A percentile compares a stretch with the other conserved stretches of the same genome.
Evolutionary conservation across 2,329 filamentous ascomycete species (phyloP).

Genomic region (Macroventuria anomochaeta): DNA sequence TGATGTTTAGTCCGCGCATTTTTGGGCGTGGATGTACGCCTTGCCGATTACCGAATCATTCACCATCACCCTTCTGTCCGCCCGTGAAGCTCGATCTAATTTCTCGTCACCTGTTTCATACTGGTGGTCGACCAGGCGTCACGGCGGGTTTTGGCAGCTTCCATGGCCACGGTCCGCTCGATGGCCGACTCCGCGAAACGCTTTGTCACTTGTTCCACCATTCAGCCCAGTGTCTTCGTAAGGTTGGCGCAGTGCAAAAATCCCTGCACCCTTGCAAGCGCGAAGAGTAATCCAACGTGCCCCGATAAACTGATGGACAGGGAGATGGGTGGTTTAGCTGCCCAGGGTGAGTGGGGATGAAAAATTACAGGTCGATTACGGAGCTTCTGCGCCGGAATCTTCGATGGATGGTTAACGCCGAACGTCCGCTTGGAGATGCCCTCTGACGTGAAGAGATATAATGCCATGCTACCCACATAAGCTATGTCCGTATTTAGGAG

Average conservation of each 20-base stretch:
- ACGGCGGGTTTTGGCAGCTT: conserved; percentile 24
- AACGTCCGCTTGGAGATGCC: conserved; percentile 46
- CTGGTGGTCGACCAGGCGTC: conserved; percentile 24
- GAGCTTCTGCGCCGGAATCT: conserved; percentile 5
- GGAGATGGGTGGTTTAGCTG: conserved; percentile 38
- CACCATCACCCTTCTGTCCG: neutral
- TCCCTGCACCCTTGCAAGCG: conserved; percentile 38
- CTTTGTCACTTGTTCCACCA: conserved; percentile 41
- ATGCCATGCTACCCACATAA: conserved; percentile 45
- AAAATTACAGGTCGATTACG: conserved; percentile 37
- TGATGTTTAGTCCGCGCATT: conserved; percentile 28
- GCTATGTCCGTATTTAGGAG: conserved; percentile 38
- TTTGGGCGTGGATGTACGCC: conserved; percentile 30
- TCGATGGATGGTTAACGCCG: conserved; percentile 27
- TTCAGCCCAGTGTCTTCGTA: conserved; percentile 44
- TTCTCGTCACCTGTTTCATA: conserved; percentile 28
- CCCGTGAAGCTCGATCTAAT: conserved; percentile 8
- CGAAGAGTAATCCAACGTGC: conserved; percentile 45
- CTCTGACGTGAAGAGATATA: conserved; percentile 50
- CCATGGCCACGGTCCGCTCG: conserved; percentile 33
- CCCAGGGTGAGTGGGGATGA: conserved; percentile 25
- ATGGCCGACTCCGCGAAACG: conserved; percentile 42
- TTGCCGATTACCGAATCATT: conserved; percentile 27
- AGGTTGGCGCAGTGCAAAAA: conserved; percentile 46
- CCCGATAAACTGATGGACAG: conserved; percentile 42